These are phyloP conservation scores for Penicillium flavigenum DNA, from an alignment of 495 filamentous ascomycete genomes.

Conservation along the genomic window DNA sequence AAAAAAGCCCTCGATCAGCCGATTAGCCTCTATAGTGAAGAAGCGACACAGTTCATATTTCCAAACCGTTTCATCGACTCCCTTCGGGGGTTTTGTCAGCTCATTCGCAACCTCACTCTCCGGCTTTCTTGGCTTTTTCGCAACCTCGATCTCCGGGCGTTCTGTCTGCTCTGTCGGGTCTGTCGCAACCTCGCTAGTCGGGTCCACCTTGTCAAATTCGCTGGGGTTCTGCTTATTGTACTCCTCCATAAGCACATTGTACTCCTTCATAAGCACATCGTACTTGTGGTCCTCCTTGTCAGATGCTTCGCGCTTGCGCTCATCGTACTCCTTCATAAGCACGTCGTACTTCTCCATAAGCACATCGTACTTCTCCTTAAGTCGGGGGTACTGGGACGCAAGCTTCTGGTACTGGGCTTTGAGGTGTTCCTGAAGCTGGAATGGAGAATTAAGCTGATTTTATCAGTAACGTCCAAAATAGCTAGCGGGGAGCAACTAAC, in stretches of 20 bases:
- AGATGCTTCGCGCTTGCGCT: conserved; percentile 52
- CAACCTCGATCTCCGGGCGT: no score
- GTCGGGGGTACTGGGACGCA: conserved; percentile 38
- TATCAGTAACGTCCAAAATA: conserved; percentile 21
- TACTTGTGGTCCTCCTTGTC: conserved; percentile 52
- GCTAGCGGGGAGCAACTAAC: conserved; percentile 44
- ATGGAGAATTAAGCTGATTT: conserved; percentile 82
- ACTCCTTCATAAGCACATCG: no score
- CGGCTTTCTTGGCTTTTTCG: no score
- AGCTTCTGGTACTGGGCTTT: conserved; percentile 83
- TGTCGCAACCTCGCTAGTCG: background rate
- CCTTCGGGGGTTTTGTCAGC: conserved; percentile 75
- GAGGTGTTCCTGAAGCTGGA: conserved; percentile 97
- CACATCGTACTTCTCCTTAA: no score
- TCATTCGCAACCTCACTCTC: conserved; percentile 60
- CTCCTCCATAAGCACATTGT: no score
- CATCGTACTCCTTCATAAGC: background rate
- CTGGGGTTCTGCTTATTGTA: no score
- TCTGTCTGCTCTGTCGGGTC: no score
- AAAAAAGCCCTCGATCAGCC: conserved; percentile 85
- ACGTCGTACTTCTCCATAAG: no score
- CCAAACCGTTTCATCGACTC: conserved; percentile 84
- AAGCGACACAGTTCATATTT: conserved; percentile 97
- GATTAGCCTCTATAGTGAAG: conserved; percentile 88
- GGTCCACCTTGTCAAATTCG: background rate